Evolutionary conservation across 768 basidiomycete genomes (phyloP), one percentile per base, ranked within the genome.

Genomic region (Leccinellum rugosiceps): DNA sequence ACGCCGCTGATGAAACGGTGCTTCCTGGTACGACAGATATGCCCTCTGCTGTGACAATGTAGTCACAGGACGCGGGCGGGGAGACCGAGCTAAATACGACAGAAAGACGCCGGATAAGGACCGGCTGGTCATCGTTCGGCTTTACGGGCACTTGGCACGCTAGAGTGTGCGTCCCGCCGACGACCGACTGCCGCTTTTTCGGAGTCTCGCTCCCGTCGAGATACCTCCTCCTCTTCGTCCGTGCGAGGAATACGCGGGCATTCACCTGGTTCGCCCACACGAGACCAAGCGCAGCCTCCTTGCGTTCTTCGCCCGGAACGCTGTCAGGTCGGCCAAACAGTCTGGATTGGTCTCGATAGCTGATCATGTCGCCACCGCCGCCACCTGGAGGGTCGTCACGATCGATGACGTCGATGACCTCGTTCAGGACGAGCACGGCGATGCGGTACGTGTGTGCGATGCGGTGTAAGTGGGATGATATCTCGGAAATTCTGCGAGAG

Each of bases 181-280:
- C 55, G 53, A 60, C 56, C 49, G 65, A 50, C 9, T 11, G n/a
- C 23, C 63, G 57, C 56, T 73, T 75, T 58, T 67, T 73, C 13
- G 62, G 59, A 17, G 44, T 46, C 53, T 72, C 74, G 25, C 57
- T 60, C 41, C 76, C 76, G 54, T 77, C 72, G 26, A 88, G 67
- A 57, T 84, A 77, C 47, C 83, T 78, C 56, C 87, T 79, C 58
- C 92, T 77, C 10, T 82, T 82, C 0, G 94, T 94, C 30, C 92
- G 82, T 45, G 81, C 83, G 52, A 97, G 80, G 79, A 96, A 86
- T 47, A 98, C 80, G 23, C 96, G 83, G 4, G 80, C 81, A 63
- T 96, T 95, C 56, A 98, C 78, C 65, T 92, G 88, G 71, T 96
- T 98, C 15, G 95, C 90, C 96, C 96, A 98, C 9, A 85, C 86